Conservation (phyloP, 1,284 basidiomycete genomes). For the Omphalotus olearius region DNA sequence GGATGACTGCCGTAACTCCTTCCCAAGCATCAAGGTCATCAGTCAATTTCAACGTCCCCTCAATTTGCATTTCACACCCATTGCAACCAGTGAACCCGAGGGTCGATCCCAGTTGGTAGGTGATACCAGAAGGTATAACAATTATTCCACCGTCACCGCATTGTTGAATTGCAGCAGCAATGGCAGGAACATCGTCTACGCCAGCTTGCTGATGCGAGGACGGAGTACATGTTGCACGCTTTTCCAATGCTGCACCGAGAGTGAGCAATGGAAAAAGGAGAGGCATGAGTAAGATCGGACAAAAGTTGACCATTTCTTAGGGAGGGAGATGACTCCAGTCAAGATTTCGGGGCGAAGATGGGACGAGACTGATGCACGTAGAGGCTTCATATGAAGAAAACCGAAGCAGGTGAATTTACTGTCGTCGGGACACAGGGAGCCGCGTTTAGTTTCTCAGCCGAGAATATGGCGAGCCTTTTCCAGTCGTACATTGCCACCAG, state of each 20-base stretch:
- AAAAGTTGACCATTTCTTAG: background rate
- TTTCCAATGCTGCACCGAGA: slow-evolving; percentile 6
- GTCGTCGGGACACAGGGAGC: no score
- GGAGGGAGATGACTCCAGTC: background rate
- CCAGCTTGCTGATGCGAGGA: slow-evolving; percentile 21
- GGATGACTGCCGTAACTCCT: slow-evolving; percentile 21
- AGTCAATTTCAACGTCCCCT: slow-evolving; percentile 27
- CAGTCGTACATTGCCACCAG: no score
- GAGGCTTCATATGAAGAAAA: no score
- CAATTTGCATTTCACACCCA: slow-evolving; percentile 25
- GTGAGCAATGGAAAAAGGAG: background rate
- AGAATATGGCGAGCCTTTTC: no score
- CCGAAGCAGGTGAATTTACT: no score
- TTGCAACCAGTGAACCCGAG: slow-evolving; percentile 25
- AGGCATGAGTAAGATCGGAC: background rate
- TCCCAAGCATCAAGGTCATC: slow-evolving; percentile 26
- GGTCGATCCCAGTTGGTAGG: slow-evolving; percentile 23
- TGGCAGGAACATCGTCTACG: slow-evolving; percentile 26
- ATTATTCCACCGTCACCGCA: slow-evolving; percentile 28
- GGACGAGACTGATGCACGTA: no score
- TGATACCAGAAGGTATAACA: slow-evolving; percentile 23
- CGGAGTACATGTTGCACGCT: slow-evolving; percentile 25
- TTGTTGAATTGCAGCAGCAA: slow-evolving; percentile 23
- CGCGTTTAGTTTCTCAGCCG: no score
- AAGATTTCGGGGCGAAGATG: no score